Evolutionary conservation across 2,329 filamentous ascomycete species (phyloP), one percentile per base, ranked within the genome.

Genomic region (Epichloe typhina): DNA sequence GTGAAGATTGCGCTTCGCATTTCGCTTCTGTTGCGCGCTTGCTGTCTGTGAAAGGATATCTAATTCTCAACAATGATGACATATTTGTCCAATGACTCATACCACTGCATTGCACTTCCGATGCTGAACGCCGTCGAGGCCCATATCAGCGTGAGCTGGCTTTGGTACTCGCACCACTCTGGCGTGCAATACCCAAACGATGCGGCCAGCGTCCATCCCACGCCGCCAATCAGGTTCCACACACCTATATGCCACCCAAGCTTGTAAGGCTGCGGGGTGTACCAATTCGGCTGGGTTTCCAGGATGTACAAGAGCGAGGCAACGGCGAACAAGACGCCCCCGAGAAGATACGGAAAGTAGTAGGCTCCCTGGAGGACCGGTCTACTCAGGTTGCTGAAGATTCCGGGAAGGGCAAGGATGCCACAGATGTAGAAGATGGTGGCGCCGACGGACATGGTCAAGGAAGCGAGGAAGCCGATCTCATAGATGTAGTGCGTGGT

Each of bases 181-280:
- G 47, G 67, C 5, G 59, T 59, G 17, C 64, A 74, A 50, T 73
- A 77, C 0, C 77, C 77, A 31, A 80, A 61, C 4, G 72, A 74
- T 8, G 75, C 77, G 53, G 75, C 78, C 0, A 79, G 65, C 5
- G 77, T 82, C 60, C 83, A 84, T 0, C 80, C 80, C 33, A 83
- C 56, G 2, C 73, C 73, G 1, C 81, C 81, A 21, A 83, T 66
- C 6, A 82, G 59, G 58, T 83, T 84, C 77, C 79, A 84, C 8
- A 74, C 61, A 0, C 79, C 80, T 54, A 84, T 74, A 62, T 83
- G 79, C 82, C 80, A 84, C 2, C 81, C 81, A 2, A 84, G 68
- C 1, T 77, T 66, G 12, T 61, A 58, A 2, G 67, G 69, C 0
- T 77, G 75, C 0, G 81, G 80, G 11, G 67, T 64, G 56, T 76